Percentiles rank a stretch among this genome's conserved stretches.
phyloP scores from a whole-genome alignment of 371 early-diverging fungal genomes.

The Syncephalastrum sp. region DNA sequence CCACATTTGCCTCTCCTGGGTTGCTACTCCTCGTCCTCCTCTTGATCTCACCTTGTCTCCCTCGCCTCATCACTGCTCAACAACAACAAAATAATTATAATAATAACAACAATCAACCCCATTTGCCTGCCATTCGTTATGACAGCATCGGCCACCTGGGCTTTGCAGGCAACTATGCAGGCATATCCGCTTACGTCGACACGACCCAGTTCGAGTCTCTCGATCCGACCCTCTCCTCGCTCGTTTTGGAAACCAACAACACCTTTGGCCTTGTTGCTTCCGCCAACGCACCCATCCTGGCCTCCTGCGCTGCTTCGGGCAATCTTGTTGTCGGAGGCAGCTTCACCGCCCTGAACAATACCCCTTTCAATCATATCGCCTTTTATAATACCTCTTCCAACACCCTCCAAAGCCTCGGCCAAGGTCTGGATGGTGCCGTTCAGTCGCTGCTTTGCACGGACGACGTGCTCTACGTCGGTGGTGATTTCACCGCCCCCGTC shows the following conservation, averaged over 20 bases:
- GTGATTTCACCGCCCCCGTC: slow-evolving; percentile 42
- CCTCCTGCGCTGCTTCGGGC: slow-evolving; percentile 9
- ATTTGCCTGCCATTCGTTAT: slow-evolving; percentile 14
- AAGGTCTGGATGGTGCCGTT: slow-evolving; percentile 73
- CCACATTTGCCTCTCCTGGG: not conserved
- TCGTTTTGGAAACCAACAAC: slow-evolving; percentile 20
- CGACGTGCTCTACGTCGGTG: slow-evolving; percentile 52
- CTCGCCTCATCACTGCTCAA: not conserved
- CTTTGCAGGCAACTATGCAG: slow-evolving; percentile 39
- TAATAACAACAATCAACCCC: not conserved
- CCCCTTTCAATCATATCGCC: slow-evolving; percentile 38
- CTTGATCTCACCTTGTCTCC: slow-evolving; percentile 3
- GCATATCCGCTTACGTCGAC: slow-evolving; percentile 27
- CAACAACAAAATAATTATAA: too few relatives aligned
- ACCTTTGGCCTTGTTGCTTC: slow-evolving; percentile 20
- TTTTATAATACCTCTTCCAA: slow-evolving; percentile 44
- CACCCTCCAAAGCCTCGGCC: slow-evolving; percentile 44
- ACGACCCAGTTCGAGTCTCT: slow-evolving; percentile 23
- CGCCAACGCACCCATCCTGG: slow-evolving; percentile 10
- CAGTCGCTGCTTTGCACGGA: slow-evolving; percentile 60
- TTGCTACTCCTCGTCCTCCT: not conserved
- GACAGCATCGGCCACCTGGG: slow-evolving; percentile 32
- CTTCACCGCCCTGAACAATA: slow-evolving; percentile 33
- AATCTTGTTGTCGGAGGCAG: slow-evolving; percentile 46
- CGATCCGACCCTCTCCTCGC: slow-evolving; percentile 12